A percentile compares a stretch with the other conserved stretches of the same genome.
Conservation (phyloP, 2,329 filamentous ascomycete species). For the Diaporthe destruens region DNA sequence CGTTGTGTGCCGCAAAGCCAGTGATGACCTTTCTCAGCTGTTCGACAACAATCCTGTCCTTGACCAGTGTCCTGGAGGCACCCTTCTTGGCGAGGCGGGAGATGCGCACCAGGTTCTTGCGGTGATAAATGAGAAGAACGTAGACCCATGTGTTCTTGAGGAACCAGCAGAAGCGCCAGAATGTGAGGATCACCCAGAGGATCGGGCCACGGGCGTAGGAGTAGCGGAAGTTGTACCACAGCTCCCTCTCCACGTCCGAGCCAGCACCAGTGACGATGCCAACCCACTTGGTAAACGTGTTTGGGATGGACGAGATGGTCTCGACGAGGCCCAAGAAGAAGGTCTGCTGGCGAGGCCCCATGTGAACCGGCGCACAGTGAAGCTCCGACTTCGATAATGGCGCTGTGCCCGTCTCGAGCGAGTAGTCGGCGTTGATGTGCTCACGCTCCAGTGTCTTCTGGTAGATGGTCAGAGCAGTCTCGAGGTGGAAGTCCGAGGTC, state of each 20-base stretch:
- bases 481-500: constrained; percentile 48
- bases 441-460: constrained; percentile 43
- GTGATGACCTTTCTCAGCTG: constrained; percentile 50
- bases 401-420: constrained; percentile 40
- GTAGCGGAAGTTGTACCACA: constrained; percentile 51
- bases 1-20: constrained; percentile 48
- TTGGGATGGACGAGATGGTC: constrained; percentile 43
- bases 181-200: constrained; percentile 47
- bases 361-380: constrained; percentile 41
- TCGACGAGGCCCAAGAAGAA: constrained; percentile 42
- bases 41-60: constrained; percentile 49
- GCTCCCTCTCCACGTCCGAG: constrained; percentile 52
- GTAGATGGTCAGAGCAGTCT: constrained; percentile 45
- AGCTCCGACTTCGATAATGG: constrained; percentile 41
- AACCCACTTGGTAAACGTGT: constrained; percentile 50
- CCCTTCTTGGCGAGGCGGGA: constrained; percentile 51
- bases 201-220: constrained; percentile 45
- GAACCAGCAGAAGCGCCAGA: constrained; percentile 51
- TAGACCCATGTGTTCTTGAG: constrained; percentile 51
- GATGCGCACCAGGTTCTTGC: constrained; percentile 50
- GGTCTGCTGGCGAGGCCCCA: constrained; percentile 34
- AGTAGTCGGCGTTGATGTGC: constrained; percentile 42
- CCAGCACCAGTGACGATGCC: constrained; percentile 52
- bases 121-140: constrained; percentile 50
- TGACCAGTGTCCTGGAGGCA: constrained; percentile 47